Evolutionary conservation across 2,329 filamentous ascomycete genomes (phyloP).

Genomic region (Phaeomoniella chlamydospora): DNA sequence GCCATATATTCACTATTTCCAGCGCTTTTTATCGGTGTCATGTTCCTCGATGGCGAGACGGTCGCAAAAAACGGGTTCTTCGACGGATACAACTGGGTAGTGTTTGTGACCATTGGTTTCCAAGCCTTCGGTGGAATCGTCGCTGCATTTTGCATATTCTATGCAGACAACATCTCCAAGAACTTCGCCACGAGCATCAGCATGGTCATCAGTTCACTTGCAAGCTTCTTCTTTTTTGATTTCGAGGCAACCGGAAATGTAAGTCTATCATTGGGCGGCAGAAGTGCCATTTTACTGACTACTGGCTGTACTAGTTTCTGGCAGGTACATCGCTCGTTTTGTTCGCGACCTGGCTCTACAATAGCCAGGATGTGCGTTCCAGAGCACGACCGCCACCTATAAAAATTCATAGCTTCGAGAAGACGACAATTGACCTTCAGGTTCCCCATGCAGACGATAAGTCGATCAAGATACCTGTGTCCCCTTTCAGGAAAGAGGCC

Average conservation of each 20-base stretch:
- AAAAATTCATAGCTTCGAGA: constrained; percentile 61
- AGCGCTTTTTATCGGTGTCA: constrained; percentile 69
- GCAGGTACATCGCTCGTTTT: constrained; percentile 68
- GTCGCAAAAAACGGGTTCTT: constrained; percentile 84
- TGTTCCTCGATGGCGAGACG: constrained; percentile 73
- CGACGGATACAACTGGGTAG: constrained; percentile 81
- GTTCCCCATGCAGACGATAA: constrained; percentile 27
- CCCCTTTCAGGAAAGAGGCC: constrained; percentile 30
- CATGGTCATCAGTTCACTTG: constrained; percentile 73
- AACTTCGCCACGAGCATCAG: constrained; percentile 89
- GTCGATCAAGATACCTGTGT: constrained; percentile 29
- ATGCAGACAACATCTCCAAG: constrained; percentile 81
- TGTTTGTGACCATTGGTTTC: constrained; percentile 71
- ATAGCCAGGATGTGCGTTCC: constrained; percentile 37
- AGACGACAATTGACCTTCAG: constrained; percentile 44
- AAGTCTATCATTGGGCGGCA: constrained; percentile 34
- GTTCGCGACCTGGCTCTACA: constrained; percentile 74
- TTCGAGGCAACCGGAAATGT: constrained; percentile 60
- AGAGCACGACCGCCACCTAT: constrained; percentile 29
- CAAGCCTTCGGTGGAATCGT: constrained; percentile 76
- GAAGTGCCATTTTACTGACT: constrained; percentile 2
- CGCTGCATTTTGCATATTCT: constrained; percentile 68
- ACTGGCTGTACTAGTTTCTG: constrained; percentile 51
- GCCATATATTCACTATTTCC: constrained; percentile 91
- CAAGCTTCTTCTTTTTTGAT: constrained; percentile 74